Conservation (phyloP, 306 rosid genomes). For the Trifolium pratense region DNA sequence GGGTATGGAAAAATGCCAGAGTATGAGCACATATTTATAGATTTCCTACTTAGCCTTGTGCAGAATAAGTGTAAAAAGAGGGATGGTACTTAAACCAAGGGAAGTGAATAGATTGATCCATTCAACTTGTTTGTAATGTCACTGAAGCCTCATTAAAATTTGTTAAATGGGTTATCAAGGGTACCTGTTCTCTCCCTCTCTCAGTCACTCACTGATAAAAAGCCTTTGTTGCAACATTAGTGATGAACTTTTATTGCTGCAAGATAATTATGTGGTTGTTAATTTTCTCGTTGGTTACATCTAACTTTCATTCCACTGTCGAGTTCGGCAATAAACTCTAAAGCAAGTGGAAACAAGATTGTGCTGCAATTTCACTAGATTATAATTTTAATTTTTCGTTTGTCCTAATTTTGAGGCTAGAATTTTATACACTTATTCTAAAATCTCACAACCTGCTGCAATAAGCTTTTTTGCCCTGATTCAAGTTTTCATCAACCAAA, state of each 20-base stretch:
- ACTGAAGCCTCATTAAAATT: neutral
- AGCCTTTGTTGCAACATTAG: neutral
- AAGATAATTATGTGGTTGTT: neutral
- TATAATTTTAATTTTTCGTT: neutral
- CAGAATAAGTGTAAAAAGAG: conserved; percentile 53
- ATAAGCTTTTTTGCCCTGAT: no score
- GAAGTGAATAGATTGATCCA: conserved; percentile 5
- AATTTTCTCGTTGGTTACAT: neutral
- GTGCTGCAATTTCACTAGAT: neutral
- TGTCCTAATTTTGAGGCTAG: neutral
- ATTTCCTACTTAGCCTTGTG: conserved; percentile 51
- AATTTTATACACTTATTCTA: no score
- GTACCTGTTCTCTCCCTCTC: neutral
- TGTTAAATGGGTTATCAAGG: conserved; percentile 1
- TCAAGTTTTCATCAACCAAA: neutral
- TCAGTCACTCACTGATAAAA: neutral
- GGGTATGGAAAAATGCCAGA: conserved; percentile 62
- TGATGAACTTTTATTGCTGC: neutral
- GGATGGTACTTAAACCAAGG: neutral
- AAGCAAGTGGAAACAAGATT: neutral
- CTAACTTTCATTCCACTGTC: neutral
- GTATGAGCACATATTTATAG: conserved; percentile 57
- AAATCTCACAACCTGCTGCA: neutral
- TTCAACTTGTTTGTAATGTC: neutral
- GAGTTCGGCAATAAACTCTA: neutral